Evolutionary conservation across 2,329 filamentous ascomycete species (phyloP).

Genomic region (Amauroascus verrucosus): DNA sequence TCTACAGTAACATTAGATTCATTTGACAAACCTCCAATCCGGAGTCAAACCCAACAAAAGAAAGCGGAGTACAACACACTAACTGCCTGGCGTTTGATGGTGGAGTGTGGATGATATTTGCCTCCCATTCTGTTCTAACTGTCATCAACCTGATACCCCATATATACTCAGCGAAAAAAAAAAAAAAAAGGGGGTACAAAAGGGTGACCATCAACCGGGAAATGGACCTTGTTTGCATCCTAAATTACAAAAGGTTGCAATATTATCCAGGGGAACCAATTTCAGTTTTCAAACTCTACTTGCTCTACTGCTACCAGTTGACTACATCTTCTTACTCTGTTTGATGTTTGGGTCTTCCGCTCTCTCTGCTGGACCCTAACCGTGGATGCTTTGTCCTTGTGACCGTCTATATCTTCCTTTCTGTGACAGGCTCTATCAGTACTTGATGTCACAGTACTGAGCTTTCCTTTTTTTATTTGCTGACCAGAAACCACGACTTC

Average conservation of each 20-base stretch:
- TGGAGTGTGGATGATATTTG: not conserved
- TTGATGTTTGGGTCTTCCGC: not conserved
- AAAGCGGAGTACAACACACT: too few species aligned
- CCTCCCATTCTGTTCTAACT: too few species aligned
- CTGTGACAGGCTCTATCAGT: not conserved
- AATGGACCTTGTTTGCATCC: not conserved
- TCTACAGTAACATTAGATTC: not conserved
- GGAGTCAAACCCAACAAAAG: not conserved
- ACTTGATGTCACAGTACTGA: conserved; percentile 5
- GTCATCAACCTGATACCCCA: not conserved
- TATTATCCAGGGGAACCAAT: not conserved
- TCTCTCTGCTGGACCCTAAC: not conserved
- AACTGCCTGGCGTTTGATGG: not conserved
- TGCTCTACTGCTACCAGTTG: not conserved
- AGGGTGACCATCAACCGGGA: not conserved
- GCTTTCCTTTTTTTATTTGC: conserved; percentile 1
- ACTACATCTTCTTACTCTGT: not conserved
- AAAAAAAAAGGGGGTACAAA: not conserved
- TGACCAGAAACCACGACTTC: not conserved
- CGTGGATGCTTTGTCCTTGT: conserved; percentile 4
- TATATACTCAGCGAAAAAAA: not conserved
- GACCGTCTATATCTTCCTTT: not conserved
- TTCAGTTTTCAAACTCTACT: not conserved
- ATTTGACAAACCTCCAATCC: not conserved
- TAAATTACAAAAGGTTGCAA: not conserved